Base-by-base conservation (phyloP, 192 early-diverging fungal species). In the Martensiomyces pterosporus region DNA sequence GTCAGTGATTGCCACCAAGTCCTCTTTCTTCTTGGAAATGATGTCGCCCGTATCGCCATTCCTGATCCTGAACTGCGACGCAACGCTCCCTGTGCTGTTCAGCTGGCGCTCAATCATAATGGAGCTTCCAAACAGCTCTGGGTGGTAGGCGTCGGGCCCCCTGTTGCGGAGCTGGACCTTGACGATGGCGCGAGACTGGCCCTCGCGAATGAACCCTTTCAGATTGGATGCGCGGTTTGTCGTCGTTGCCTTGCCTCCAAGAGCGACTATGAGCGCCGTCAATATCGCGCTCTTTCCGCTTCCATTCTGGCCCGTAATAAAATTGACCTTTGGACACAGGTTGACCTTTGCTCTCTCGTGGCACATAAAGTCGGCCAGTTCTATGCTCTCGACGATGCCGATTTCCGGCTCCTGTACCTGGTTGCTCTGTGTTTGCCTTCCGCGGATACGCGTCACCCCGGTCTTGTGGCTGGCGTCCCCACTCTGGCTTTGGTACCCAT, bases 261-360 rank as follows among this genome's bases (percentile, higher is more conserved):
- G 78, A n/a, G 85, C 88, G 36, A 99, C 79, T 4, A 82, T 86
- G 6, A 99, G 79, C 9, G 82, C 94, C 0, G 93, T 95, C 24
- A 99, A 70, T 43, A 97, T 90, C 23, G 94, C 93, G 60, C 86
- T 90, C 67, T 99, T 99, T n/a, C 96, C 96, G 62, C 86, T 90
- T 44, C 94, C 96, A 60, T 97, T 98, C 50, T 96, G 92, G 9
- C 96, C 96, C 43, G 91, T 89, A 25, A 99, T 84, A 69, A 99
- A 99, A 68, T 99, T 97, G 43, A 99, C 83, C 40, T 90, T 86
- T 5, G 89, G 82, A 19, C 85, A 82, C 48, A 99, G 84, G 32
- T 79, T 55, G 2, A 97, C 83, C 15, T 78, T 76, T 6, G 93
- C 78, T 34, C 78, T 81, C 24, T 84, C 80, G 71, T 99, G 96